Base-by-base conservation (phyloP, 2,329 filamentous ascomycete species). In the Fusarium anthophilum region DNA sequence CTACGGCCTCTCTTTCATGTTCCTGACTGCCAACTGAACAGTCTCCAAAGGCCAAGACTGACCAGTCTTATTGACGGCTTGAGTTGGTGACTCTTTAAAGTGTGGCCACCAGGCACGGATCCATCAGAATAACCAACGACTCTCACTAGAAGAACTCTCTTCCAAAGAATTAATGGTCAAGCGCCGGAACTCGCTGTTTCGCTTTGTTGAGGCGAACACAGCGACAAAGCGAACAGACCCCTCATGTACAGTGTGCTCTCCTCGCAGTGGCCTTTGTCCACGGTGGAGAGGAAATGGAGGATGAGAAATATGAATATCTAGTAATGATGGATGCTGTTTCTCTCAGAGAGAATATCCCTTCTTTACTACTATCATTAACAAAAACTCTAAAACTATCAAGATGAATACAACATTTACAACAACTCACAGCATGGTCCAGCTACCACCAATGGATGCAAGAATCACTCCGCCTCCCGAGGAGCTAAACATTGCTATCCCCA, bases 191-290 rank as follows among this genome's bases (percentile, higher is more conserved):
- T 74, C 69, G 70, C 66, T 66, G 59, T n/a, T 43, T 59, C 35
- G 53, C 74, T 78, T 76, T 77, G 74, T 66, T 32, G 41, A 51
- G n/a, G 37, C 41, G 43, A 66, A 64, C 39, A 39, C 47, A 32
- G 22, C 39, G 61, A 78, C 77, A 78, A 78, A 78, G 76, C 75
- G 60, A 66, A 58, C 39, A 32, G 51, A 35, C 51, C 47, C 39
- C 53, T 65, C 65, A 37, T 53, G 44, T 54, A 60, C 44, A 72
- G 60, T 62, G 66, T 64, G 59, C n/a, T 56, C 32, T 50, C 50
- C 39, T 53, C 66, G 39, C 43, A 37, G n/a, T 62, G 57, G 72
- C 58, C 66, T 66, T 71, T 73, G 63, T 66, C 39, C 47, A 26
- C 37, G 9, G 47, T 17, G n/a, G 51, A 45, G 53, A 32, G 44